Base-by-base conservation (phyloP, 1,284 basidiomycete species). In the Pterula multifida region DNA sequence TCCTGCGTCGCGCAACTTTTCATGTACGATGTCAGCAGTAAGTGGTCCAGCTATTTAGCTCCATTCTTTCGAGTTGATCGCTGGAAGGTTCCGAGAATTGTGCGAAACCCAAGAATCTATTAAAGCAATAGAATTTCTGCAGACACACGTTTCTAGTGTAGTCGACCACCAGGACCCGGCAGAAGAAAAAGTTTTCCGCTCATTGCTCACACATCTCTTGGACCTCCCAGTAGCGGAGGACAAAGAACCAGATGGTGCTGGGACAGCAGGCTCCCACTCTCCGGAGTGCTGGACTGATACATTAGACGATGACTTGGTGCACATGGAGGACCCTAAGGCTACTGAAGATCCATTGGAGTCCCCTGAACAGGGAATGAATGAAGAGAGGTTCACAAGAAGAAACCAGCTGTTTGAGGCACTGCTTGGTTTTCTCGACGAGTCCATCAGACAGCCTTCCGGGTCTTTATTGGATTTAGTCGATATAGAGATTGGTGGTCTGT, bases 11-110 rank as follows among this genome's bases (percentile, higher is more conserved):
- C 49, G 76, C 76, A 19, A 75, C 65, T 19, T 84, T 78, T 58
- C 66, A 71, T 28, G 71, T 85, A 54, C 75, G 85, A 47, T 73
- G 74, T 55, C 85, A 89, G 58, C 79, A 81, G 85, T 85, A 56
- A 51, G 77, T 63, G 19, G 9, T 9, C 21, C 23, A 13, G 35
- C 35, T 9, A 19, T 52, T 48, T 23, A 15, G 26, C 23, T 3
- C 32, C 21, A 36, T 48, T 23, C 25, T 17, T 4, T 47, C 36
- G 35, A 26, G 42, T 45, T 52, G 19, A 17, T 45, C 23, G 25
- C 32, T 3, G 32, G 3, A 54, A 89, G 86, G 55, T 90, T 89
- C 65, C 75, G 80, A 21, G 86, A 89, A 59, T 78, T 88, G 73
- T 87, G 84, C 60, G n/a, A 9, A 9, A 75, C 79, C 59, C 66